phyloP scores from a whole-genome alignment of 2,329 filamentous ascomycete species.

The Xylariaceae sp. region DNA sequence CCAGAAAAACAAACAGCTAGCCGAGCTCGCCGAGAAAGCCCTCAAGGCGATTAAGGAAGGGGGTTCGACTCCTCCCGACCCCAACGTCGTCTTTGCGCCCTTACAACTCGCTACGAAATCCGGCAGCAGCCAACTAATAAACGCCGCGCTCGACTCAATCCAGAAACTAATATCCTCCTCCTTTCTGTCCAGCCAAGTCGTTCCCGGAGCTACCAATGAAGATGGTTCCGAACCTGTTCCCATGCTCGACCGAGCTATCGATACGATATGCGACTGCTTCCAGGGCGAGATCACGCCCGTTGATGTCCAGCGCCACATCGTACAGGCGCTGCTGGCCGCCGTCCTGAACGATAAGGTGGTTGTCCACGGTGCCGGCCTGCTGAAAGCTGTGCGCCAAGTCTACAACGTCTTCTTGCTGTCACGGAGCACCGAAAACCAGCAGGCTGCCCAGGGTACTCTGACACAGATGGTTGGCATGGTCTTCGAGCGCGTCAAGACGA shows the following conservation, averaged over 20 bases:
- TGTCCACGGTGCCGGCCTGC: constrained; percentile 88
- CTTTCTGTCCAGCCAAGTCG: constrained; percentile 76
- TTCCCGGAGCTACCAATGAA: constrained; percentile 40
- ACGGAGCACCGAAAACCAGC: constrained; percentile 89
- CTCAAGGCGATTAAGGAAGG: constrained; percentile 80
- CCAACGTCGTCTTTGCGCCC: constrained; percentile 86
- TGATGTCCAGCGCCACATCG: constrained; percentile 94
- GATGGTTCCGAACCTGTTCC: constrained; percentile 53
- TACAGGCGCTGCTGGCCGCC: constrained; percentile 91
- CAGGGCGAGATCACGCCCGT: constrained; percentile 89
- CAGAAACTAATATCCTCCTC: constrained; percentile 98
- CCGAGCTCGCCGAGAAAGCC: constrained; percentile 74
- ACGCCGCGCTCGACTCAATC: constrained; percentile 91
- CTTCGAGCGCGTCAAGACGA: constrained; percentile 85
- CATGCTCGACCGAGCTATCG: constrained; percentile 93
- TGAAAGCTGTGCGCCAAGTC: constrained; percentile 95
- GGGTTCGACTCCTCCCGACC: constrained; percentile 72
- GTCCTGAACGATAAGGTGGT: constrained; percentile 98
- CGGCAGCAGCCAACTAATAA: constrained; percentile 77
- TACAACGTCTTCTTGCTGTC: constrained; percentile 99
- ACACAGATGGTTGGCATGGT: constrained; percentile 99
- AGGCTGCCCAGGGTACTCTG: constrained; percentile 91
- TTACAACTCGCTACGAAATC: constrained; percentile 85
- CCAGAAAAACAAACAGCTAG: constrained; percentile 75
- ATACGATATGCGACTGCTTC: constrained; percentile 99